A percentile compares a stretch with the other conserved stretches of the same genome.
Conservation (phyloP, 495 filamentous ascomycete genomes). For the Terfezia claveryi region DNA sequence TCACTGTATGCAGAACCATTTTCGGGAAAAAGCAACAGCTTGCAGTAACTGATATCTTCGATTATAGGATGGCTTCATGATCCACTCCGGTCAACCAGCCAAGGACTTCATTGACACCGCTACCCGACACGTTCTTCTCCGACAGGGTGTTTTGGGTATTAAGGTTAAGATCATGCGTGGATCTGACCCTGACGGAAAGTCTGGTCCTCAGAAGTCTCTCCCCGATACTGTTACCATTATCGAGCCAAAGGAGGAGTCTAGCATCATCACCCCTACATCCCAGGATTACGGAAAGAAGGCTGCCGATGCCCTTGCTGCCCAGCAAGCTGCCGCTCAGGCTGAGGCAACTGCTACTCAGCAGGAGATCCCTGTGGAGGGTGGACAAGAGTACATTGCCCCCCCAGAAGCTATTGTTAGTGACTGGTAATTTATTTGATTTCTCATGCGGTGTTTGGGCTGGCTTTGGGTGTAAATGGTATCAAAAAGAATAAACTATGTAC, state of each 20-base stretch:
- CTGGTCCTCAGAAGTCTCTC: slow-evolving; percentile 84
- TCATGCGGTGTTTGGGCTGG: background rate
- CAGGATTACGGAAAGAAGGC: slow-evolving; percentile 98
- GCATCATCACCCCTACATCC: slow-evolving; percentile 76
- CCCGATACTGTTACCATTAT: slow-evolving; percentile 97
- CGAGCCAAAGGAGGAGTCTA: slow-evolving; percentile 97
- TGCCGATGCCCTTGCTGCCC: slow-evolving; percentile 50
- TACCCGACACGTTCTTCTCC: slow-evolving; percentile 94
- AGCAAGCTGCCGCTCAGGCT: slow-evolving; percentile 39
- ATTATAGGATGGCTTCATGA: slow-evolving; percentile 92
- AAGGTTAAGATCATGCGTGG: slow-evolving; percentile 99
- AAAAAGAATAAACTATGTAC: background rate
- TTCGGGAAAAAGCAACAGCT: background rate
- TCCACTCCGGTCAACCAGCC: slow-evolving; percentile 98
- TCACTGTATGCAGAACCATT: slow-evolving; percentile 46
- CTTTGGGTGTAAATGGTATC: background rate
- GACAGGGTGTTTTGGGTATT: slow-evolving; percentile 98
- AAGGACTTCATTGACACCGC: slow-evolving; percentile 98
- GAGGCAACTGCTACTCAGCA: slow-evolving; percentile 26
- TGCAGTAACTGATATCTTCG: background rate
- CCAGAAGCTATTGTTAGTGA: slow-evolving; percentile 1
- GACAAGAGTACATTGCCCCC: slow-evolving; percentile 5
- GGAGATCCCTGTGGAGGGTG: slow-evolving; percentile 23
- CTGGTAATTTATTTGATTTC: background rate
- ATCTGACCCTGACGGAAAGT: slow-evolving; percentile 97